These are phyloP conservation scores for Fusarium equiseti DNA, from an alignment of 2,329 filamentous ascomycete species.

Conservation along the genomic window DNA sequence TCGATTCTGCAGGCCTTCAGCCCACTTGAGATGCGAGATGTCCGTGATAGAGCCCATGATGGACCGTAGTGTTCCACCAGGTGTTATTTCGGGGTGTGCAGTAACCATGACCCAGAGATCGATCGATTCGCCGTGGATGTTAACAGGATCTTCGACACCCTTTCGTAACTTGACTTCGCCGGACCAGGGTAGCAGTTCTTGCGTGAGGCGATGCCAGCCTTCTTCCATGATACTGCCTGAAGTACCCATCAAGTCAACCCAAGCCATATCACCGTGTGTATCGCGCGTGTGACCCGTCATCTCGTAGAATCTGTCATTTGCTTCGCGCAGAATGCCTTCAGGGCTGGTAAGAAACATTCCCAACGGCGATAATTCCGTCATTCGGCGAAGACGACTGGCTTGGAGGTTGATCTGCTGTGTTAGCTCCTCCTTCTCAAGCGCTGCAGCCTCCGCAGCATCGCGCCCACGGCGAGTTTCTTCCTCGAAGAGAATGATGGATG, in stretches of 20 bases:
- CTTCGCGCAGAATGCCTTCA: constrained; percentile 57
- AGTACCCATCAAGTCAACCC: constrained; percentile 56
- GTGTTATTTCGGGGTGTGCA: constrained; percentile 51
- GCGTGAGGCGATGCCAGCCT: constrained; percentile 55
- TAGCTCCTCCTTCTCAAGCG: constrained; percentile 51
- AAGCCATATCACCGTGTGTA: constrained; percentile 55
- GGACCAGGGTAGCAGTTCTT: constrained; percentile 52
- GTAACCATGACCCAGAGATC: constrained; percentile 59
- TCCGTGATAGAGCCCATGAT: constrained; percentile 59
- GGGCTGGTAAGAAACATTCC: constrained; percentile 56
- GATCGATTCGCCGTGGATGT: constrained; percentile 51
- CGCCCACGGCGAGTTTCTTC: constrained; percentile 69
- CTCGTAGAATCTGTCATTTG: constrained; percentile 61
- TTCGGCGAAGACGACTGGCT: constrained; percentile 52
- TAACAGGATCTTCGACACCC: constrained; percentile 3
- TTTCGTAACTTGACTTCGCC: constrained; percentile 59
- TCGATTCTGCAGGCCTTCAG: constrained; percentile 54
- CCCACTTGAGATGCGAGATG: constrained; percentile 59
- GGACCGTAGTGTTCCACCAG: constrained; percentile 52
- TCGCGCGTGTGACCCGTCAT: constrained; percentile 59
- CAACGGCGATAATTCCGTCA: constrained; percentile 54
- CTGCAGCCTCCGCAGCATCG: constrained; percentile 52
- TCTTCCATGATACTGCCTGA: constrained; percentile 50
- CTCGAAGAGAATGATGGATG: constrained; percentile 73
- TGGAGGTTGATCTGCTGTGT: constrained; percentile 53